Conservation (phyloP, 371 early-diverging fungal genomes). For the Mucor circinelloides region DNA sequence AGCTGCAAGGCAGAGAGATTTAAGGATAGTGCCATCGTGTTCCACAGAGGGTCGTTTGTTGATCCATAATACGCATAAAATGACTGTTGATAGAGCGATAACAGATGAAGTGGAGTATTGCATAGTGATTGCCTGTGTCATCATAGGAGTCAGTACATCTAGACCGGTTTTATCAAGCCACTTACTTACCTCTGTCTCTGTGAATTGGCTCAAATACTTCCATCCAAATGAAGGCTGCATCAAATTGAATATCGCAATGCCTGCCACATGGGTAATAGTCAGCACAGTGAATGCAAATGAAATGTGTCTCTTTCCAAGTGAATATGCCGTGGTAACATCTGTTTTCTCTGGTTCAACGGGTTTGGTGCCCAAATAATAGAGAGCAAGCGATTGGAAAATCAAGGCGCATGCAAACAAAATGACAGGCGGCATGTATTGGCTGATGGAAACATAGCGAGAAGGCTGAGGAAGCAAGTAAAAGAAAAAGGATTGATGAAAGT, state of each 20-base stretch:
- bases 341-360: constrained; percentile 5
- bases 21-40: constrained; percentile 60
- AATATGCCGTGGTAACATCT: constrained; percentile 30
- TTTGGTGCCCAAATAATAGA: constrained; percentile 44
- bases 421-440: constrained; percentile 86
- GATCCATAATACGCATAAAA: constrained; percentile 22
- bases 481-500: constrained; percentile 95
- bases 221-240: constrained; percentile 37
- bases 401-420: constrained; percentile 71
- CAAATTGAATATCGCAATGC: constrained; percentile 39
- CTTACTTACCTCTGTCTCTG: constrained; percentile 12
- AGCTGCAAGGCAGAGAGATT: constrained; percentile 67
- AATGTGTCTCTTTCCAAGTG: constrained; percentile 31
- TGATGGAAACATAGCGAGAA: constrained; percentile 82
- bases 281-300: constrained; percentile 39
- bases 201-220: constrained; percentile 14
- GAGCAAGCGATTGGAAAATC: constrained; percentile 52
- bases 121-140: constrained; percentile 13
- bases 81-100: constrained; percentile 15
- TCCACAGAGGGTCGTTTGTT: constrained; percentile 5
- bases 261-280: constrained; percentile 35
- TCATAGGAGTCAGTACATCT: neutral
- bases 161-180: neutral
- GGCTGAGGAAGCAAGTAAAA: constrained; percentile 89
- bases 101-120: constrained; percentile 26